Evolutionary conservation across 169 alveolate genomes (phyloP).

Genomic region (Theileria parva): DNA sequence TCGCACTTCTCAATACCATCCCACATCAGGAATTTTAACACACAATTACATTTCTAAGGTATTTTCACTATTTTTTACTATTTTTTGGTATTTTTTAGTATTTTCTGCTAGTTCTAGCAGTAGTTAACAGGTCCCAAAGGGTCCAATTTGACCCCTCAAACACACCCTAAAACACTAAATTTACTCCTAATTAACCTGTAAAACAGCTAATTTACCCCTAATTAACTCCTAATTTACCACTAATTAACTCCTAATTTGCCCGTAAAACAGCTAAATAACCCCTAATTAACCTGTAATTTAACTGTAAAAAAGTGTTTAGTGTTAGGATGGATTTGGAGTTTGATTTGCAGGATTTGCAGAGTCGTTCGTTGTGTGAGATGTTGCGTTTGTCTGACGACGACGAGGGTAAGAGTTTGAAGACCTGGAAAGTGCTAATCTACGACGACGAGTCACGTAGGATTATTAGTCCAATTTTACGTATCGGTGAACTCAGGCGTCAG

Average conservation of each 20-base stretch:
- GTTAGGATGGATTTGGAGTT: slow-evolving; percentile 25
- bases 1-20: slow-evolving; percentile 52
- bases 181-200: neutral
- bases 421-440: slow-evolving; percentile 83
- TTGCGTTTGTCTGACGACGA: slow-evolving; percentile 61
- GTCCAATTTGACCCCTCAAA: too few species aligned
- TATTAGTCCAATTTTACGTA: slow-evolving; percentile 79
- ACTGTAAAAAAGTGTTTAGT: neutral
- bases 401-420: slow-evolving; percentile 67
- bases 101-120: neutral
- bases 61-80: too few species aligned
- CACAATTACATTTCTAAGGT: too few species aligned
- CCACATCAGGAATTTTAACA: slow-evolving; percentile 3
- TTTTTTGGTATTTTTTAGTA: too few species aligned
- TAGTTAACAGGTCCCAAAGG: too few species aligned
- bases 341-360: slow-evolving; percentile 50
- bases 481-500: slow-evolving; percentile 81
- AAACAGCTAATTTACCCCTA: neutral
- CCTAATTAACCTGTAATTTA: neutral
- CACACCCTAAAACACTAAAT: too few species aligned
- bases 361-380: slow-evolving; percentile 45
- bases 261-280: neutral
- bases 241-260: neutral
- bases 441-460: slow-evolving; percentile 78
- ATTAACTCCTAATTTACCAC: too few species aligned